Conservation (phyloP, 2,329 filamentous ascomycete species). For the Colletotrichum spinosum region DNA sequence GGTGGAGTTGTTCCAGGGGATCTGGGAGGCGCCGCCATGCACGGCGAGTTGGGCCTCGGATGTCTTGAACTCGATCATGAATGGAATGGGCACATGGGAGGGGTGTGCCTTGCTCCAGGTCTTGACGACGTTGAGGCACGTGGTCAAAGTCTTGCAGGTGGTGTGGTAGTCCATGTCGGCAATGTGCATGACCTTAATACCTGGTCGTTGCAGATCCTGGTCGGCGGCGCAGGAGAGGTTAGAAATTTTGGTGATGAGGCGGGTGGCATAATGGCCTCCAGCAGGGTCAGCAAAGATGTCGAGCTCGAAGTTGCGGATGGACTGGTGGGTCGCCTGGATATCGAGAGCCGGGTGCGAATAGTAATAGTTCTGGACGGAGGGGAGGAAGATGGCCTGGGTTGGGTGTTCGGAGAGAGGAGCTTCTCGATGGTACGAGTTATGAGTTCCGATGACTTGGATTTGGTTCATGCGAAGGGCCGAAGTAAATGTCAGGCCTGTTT, state of each 20-base stretch:
- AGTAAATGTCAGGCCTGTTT: constrained; percentile 37
- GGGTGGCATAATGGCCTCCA: constrained; percentile 59
- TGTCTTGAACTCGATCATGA: constrained; percentile 63
- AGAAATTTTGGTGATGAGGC: constrained; percentile 54
- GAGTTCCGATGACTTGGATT: constrained; percentile 62
- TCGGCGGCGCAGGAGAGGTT: constrained; percentile 53
- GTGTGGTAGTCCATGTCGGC: constrained; percentile 59
- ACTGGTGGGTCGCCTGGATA: constrained; percentile 57
- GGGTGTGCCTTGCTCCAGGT: constrained; percentile 57
- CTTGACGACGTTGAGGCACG: constrained; percentile 56
- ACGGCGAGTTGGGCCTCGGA: constrained; percentile 39
- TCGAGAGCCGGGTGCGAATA: constrained; percentile 59
- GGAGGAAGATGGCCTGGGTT: constrained; percentile 51
- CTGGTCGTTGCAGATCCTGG: constrained; percentile 52
- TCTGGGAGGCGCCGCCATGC: constrained; percentile 50
- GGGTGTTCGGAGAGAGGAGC: constrained; percentile 53
- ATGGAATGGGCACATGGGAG: constrained; percentile 57
- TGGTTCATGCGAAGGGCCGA: constrained; percentile 59
- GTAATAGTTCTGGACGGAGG: constrained; percentile 54
- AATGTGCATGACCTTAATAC: constrained; percentile 63
- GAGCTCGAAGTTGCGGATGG: constrained; percentile 59
- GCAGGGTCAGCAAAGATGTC: constrained; percentile 61
- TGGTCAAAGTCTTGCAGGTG: constrained; percentile 58
- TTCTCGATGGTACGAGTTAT: constrained; percentile 64
- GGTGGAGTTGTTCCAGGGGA: constrained; percentile 55